These are phyloP conservation scores for Populus tomentosa DNA, from an alignment of 441 rosid species.

Conservation along the genomic window DNA sequence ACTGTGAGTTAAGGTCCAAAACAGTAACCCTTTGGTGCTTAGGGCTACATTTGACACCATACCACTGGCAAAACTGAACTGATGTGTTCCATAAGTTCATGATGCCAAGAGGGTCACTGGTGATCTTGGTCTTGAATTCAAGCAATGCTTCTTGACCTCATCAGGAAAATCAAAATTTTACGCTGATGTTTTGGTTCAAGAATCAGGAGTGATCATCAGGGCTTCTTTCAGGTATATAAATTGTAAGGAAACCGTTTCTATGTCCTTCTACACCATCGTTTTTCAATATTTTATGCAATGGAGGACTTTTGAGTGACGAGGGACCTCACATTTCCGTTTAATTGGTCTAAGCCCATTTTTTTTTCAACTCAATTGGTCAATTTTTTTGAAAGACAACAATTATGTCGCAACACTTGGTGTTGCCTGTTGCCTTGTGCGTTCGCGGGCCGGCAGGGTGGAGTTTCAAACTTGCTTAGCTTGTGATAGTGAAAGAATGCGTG, in stretches of 20 bases:
- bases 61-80: constrained; percentile 18
- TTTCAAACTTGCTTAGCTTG: too few relatives aligned
- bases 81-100: constrained; percentile 16
- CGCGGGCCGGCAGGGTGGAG: too few relatives aligned
- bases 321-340: not conserved
- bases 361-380: too few relatives aligned
- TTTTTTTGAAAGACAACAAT: too few relatives aligned
- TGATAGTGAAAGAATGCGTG: too few relatives aligned
- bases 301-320: not conserved
- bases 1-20: not conserved
- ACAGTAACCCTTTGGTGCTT: constrained; percentile 12
- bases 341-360: not conserved
- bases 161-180: not conserved
- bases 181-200: not conserved
- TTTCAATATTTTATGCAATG: too few relatives aligned
- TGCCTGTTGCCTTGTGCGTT: too few relatives aligned
- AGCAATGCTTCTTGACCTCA: constrained; percentile 4
- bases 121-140: constrained; percentile 11
- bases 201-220: not conserved
- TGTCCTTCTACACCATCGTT: not conserved
- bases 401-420: too few relatives aligned
- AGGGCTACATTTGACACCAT: not conserved
- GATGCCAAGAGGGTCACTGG: constrained; percentile 3
- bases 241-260: too few relatives aligned
- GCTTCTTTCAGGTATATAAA: too few relatives aligned